Conservation (phyloP, 306 rosid species). For the Ormosia semicastrata region DNA sequence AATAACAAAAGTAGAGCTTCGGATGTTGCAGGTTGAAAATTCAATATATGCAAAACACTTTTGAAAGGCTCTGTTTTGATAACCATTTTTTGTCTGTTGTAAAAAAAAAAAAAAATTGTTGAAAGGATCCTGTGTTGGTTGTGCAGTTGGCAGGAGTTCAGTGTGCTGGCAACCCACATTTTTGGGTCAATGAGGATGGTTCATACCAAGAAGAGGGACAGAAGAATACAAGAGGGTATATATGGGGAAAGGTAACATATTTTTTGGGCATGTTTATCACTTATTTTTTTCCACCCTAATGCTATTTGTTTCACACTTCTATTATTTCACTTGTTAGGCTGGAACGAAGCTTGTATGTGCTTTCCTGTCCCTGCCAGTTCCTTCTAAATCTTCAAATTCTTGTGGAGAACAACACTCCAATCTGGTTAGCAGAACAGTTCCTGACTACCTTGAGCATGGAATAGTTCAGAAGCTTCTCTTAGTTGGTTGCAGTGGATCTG, state of each 20-base stretch:
- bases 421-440: conserved; percentile 58
- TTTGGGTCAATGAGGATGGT: conserved; percentile 99
- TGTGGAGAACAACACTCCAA: conserved; percentile 61
- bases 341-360: conserved; percentile 98
- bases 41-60: not conserved
- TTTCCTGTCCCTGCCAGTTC: conserved; percentile 90
- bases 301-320: not conserved
- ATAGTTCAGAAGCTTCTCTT: conserved; percentile 89
- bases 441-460: conserved; percentile 90
- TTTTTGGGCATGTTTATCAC: not conserved
- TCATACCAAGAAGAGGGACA: conserved; percentile 99
- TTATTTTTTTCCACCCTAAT: not conserved
- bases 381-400: conserved; percentile 67
- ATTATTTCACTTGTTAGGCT: conserved; percentile 59
- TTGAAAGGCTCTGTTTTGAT: conserved; percentile 3
- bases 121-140: conserved; percentile 22
- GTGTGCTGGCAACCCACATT: conserved; percentile 98
- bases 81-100: not conserved
- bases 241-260: conserved; percentile 91
- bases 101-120: conserved; percentile 12
- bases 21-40: conserved; percentile 90
- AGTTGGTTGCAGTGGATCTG: conserved; percentile 93
- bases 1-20: conserved; percentile 92
- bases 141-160: conserved; percentile 97
- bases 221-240: conserved; percentile 92